Evolutionary conservation across 164 flowering plant species (phyloP), one percentile per base, ranked within the genome.

Genomic region (Euptelea pleiosperma): DNA sequence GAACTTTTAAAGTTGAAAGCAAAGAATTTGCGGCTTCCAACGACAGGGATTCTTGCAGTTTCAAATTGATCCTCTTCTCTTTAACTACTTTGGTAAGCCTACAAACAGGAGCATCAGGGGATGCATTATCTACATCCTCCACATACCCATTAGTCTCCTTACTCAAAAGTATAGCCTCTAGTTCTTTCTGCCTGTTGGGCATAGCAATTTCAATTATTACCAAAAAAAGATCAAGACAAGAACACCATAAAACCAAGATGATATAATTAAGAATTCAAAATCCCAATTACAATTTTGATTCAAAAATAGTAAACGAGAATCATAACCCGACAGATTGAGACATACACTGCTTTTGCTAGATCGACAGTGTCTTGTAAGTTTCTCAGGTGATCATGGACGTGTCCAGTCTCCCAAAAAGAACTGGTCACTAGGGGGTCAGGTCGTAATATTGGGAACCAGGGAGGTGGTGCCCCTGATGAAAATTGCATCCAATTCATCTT

Each of bases 301-400:
- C 19, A 1, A 21, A 37, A 54, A n/a, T 12, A 16, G 6, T 37
- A 49, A 41, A 3, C 5, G 3, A n/a, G 9, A 45, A 40, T 22
- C 26, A 10, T 21, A 50, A 62, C 21, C 16, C 0, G 4, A 18
- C 4, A n/a, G 30, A n/a, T 15, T 31, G 11, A 35, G 22, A 63
- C 77, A 18, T 71, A 89, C 97, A 89, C 60, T 66, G 88, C 69
- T 66, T 75, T 79, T 18, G 89, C 81, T 4, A 85, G 66, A 60
- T 29, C 41, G 29, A 87, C 52, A 9, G 90, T 80, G 3, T 80
- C 79, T 43, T 75, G 77, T 19, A 89, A 61, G 24, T 79, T 75
- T 46, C 51, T 62, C 4, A 83, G 64, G 21, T 70, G 82, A 42
- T 73, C 69, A 7, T 55, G 47, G 37, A 79, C 75, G 53, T 78